Evolutionary conservation across 1,284 basidiomycete genomes (phyloP), one percentile per base, ranked within the genome.

Genomic region (Ceraceosorus guamensis): DNA sequence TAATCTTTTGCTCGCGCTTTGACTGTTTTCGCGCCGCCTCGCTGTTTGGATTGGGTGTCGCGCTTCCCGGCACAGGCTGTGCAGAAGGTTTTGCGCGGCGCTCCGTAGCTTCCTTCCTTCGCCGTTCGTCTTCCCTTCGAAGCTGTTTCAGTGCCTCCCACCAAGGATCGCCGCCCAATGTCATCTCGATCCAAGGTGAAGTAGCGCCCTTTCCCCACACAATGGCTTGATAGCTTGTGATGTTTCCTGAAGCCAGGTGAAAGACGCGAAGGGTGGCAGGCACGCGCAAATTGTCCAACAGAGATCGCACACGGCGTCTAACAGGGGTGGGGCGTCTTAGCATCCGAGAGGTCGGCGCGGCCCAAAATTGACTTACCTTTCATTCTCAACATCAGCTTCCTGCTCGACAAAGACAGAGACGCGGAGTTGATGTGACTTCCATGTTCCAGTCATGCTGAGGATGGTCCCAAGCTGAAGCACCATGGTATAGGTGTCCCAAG

Each of bases 401-500:
- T 69, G 66, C 52, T 75, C 73, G 48, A 75, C 73, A 61, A 75
- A 75, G 4, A 75, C 73, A 18, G 64, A 70, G 32, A 75, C 73
- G 8, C 73, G 70, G 33, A 75, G 61, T 56, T 70, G 63, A 62
- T 75, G 72, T 35, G 59, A 52, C 47, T 69, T 73, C 73, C 73
- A 75, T 31, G 68, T 70, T 46, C 70, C 67, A 0, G 73, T 75
- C 24, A 74, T 59, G 53, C 68, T 73, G 16, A 75, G 61, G 34
- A 75, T 75, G 4, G 73, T 75, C 52, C 73, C 73, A 45, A 75
- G 65, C 44, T 75, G 73, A 16, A 75, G 64, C 10, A 75, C 72
- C 71, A 75, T 74, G 10, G 73, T 75, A 60, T 75, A 75, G 4
- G 71, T 74, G 54, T 75, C 73, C 73, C 73, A 75, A 14, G 68